phyloP scores from a whole-genome alignment of 768 basidiomycete species.

The Leucocoprinus leucothites region DNA sequence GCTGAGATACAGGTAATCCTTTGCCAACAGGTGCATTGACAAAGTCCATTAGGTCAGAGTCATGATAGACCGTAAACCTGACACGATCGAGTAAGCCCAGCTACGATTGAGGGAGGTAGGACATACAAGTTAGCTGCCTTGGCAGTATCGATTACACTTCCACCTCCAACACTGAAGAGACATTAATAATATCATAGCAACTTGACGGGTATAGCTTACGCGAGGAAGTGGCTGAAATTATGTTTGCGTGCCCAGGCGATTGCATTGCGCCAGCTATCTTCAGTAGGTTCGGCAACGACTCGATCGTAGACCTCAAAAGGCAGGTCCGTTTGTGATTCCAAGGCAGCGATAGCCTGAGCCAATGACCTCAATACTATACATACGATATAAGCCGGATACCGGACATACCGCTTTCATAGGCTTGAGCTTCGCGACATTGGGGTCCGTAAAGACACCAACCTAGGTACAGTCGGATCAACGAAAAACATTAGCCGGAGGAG shows the following conservation, averaged over 20 bases:
- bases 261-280: conserved; percentile 83
- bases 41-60: conserved; percentile 92
- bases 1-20: conserved; percentile 76
- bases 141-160: conserved; percentile 93
- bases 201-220: conserved; percentile 44
- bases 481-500: background rate
- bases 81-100: conserved; percentile 7
- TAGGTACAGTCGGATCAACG: conserved; percentile 27
- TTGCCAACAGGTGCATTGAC: conserved; percentile 96
- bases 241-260: conserved; percentile 84
- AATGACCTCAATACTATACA: background rate
- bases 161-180: conserved; percentile 75
- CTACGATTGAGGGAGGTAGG: background rate
- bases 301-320: conserved; percentile 80
- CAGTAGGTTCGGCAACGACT: conserved; percentile 89
- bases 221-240: conserved; percentile 91
- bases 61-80: conserved; percentile 88
- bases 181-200: conserved; percentile 1
- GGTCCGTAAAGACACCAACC: conserved; percentile 94
- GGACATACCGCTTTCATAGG: conserved; percentile 74
- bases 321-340: conserved; percentile 76
- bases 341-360: conserved; percentile 65
- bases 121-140: conserved; percentile 88
- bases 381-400: background rate
- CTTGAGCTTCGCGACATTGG: conserved; percentile 72